Evolutionary conservation across 352 stramenopile species (phyloP), one percentile per base, ranked within the genome.

Genomic region (Bremia lactucae): DNA sequence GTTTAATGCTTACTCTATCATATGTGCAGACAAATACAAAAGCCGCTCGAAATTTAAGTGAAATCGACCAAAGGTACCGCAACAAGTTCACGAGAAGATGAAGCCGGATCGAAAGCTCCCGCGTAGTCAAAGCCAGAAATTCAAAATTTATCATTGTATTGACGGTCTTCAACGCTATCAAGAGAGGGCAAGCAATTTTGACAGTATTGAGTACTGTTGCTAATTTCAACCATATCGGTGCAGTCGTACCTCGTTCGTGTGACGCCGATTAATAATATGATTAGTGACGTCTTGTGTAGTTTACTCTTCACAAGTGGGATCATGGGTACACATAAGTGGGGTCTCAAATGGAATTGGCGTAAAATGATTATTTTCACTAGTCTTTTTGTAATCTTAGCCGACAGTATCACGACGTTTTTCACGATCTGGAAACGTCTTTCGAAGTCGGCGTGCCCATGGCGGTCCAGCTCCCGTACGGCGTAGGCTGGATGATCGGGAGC

Each of bases 261-360:
- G 14, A 65, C 59, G 13, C 55, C 62, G 1, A 55, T 77, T 23
- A 72, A 70, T 50, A 61, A 64, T 31, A 73, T 26, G 18, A 26
- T 77, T 15, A 60, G 55, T 29, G 43, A 55, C 1, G 57, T 77
- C 4, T 13, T 71, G 1, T 56, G 62, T 14, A 46, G 64, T 36
- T 9, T 62, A 22, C 55, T 62, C 35, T 71, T 73, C 20, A 51
- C 57, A 25, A 46, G 23, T 16, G 57, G 52, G 24, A 59, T 77
- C 14, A 58, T 58, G 16, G 34, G 57, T 2, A 70, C 59, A 4
- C 57, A 43, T 13, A 71, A 68, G 43, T 73, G 55, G 36, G 65
- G 65, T 42, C 52, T 73, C 6, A 44, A 66, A n/a, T 77, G 65
- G 65, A 48, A 68, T 36, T 77, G 65, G 65, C 58, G 65, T 0